Evolutionary conservation across 208 protist genomes (phyloP), one percentile per base, ranked within the genome.

Genomic region (Acanthamoeba royreba): DNA sequence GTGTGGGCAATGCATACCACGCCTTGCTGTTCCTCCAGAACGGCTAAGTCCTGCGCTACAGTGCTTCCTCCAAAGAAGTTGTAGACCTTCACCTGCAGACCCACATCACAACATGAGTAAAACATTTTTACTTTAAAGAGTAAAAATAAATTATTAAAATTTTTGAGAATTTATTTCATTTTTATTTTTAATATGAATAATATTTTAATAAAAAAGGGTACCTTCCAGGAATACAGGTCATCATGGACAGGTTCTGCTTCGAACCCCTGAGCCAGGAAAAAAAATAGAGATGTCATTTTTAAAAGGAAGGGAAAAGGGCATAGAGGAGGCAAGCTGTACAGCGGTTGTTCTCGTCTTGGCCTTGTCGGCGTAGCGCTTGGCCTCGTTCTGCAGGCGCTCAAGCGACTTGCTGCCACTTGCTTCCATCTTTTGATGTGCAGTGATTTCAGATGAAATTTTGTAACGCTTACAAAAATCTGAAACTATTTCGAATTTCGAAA

Each of bases 361-460:
- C 69, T 81, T 81, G 69, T 81, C 69, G 43, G 69, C 69, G 33
- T 81, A 81, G 69, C 69, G 69, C 38, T 81, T 81, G 40, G 25
- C 38, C 19, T 81, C 69, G 22, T 81, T 81, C 15, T 49, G 69
- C 3, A 81, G 69, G 7, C 69, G 31, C 40, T 81, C 69, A 33
- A 81, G 38, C 33, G 69, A 81, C 17, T 81, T 81, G 69, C 22
- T 58, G 49, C 49, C 49, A 58, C 49, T 58, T 58, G 49, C 49
- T n/a, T 58, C 49, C 49, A 58, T 58, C n/a, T n/a, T n/a, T n/a
- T n/a, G n/a, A n/a, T n/a, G n/a, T n/a, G n/a, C n/a, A n/a, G n/a
- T n/a, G n/a, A n/a, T n/a, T n/a, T n/a, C n/a, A n/a, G n/a, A n/a
- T n/a, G n/a, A n/a, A n/a, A n/a, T n/a, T n/a, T n/a, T n/a, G n/a